Percentiles rank a stretch among this genome's conserved stretches.
These are phyloP conservation scores for Talaromyces marneffei DNA, from an alignment of 2,329 filamentous ascomycete genomes.

Conservation along the genomic window DNA sequence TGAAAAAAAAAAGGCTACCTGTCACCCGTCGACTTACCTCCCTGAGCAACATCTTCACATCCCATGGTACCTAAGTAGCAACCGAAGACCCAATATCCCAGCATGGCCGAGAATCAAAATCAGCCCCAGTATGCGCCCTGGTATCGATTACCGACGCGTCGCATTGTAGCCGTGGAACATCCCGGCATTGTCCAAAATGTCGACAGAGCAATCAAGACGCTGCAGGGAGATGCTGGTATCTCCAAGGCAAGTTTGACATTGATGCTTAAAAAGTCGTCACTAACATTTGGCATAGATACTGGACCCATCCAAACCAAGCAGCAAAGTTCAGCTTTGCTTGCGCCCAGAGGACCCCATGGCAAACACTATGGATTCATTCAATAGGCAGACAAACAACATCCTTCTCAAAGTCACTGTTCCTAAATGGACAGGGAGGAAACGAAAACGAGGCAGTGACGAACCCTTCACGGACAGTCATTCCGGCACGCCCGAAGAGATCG, in stretches of 20 bases:
- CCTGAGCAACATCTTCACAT: not conserved
- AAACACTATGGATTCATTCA: constrained; percentile 71
- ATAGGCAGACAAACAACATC: constrained; percentile 71
- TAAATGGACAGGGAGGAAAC: constrained; percentile 76
- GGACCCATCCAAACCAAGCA: constrained; percentile 41
- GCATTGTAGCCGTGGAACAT: constrained; percentile 60
- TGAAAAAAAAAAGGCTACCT: not conserved
- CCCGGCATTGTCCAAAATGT: constrained; percentile 61
- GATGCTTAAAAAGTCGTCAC: not conserved
- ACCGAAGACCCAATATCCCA: not conserved
- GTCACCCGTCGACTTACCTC: not conserved
- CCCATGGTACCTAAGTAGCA: no score
- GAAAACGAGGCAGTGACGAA: constrained; percentile 69
- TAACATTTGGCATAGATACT: constrained; percentile 37
- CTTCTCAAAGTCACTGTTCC: constrained; percentile 82
- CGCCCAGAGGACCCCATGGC: constrained; percentile 73
- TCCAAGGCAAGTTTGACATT: constrained; percentile 40
- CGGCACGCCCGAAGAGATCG: constrained; percentile 23
- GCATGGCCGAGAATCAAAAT: not conserved
- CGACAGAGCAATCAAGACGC: constrained; percentile 57
- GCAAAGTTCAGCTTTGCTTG: constrained; percentile 63
- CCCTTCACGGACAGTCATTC: constrained; percentile 51
- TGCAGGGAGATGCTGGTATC: constrained; percentile 53
- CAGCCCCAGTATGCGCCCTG: constrained; percentile 34
- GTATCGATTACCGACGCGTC: constrained; percentile 47